These are phyloP conservation scores for Trypanosoma rangeli DNA, from an alignment of 208 protist species.

Conservation along the genomic window DNA sequence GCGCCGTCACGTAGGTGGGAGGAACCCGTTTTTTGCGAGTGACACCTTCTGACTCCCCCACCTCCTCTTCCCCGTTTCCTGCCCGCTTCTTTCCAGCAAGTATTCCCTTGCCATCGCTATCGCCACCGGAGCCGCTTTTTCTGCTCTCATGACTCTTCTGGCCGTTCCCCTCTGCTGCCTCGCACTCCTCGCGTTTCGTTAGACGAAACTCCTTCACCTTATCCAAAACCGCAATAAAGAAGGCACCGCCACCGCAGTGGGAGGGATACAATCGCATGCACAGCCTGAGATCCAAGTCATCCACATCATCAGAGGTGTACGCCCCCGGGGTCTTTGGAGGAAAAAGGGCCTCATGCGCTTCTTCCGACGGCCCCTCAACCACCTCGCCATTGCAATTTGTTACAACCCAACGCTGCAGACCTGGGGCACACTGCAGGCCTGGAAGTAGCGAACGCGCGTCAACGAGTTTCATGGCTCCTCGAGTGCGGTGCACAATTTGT, in stretches of 20 bases:
- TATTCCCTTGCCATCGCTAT: background rate
- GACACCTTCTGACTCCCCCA: background rate
- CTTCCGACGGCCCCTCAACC: slow-evolving; percentile 30
- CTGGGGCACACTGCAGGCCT: slow-evolving; percentile 56
- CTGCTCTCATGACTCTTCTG: slow-evolving; percentile 9
- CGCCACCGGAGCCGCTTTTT: slow-evolving; percentile 9
- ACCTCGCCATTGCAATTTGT: slow-evolving; percentile 62
- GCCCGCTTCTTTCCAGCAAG: slow-evolving; percentile 2
- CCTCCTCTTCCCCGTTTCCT: slow-evolving; percentile 8
- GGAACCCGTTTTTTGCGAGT: slow-evolving; percentile 32
- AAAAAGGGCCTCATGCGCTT: slow-evolving; percentile 76
- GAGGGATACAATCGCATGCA: slow-evolving; percentile 95
- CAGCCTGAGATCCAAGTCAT: slow-evolving; percentile 65
- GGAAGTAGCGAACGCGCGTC: slow-evolving; percentile 85
- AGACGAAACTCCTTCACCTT: slow-evolving; percentile 76
- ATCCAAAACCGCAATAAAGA: slow-evolving; percentile 96
- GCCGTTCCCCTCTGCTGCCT: slow-evolving; percentile 3
- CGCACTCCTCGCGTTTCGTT: slow-evolving; percentile 26
- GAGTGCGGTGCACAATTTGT: slow-evolving; percentile 76
- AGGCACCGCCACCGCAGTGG: slow-evolving; percentile 95
- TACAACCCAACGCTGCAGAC: slow-evolving; percentile 87
- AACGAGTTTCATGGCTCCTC: slow-evolving; percentile 86
- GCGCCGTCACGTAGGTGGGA: slow-evolving; percentile 62
- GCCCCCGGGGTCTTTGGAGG: slow-evolving; percentile 70
- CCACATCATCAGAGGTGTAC: slow-evolving; percentile 59